phyloP scores from a whole-genome alignment of 495 filamentous ascomycete genomes.

The Tuber aestivum region DNA sequence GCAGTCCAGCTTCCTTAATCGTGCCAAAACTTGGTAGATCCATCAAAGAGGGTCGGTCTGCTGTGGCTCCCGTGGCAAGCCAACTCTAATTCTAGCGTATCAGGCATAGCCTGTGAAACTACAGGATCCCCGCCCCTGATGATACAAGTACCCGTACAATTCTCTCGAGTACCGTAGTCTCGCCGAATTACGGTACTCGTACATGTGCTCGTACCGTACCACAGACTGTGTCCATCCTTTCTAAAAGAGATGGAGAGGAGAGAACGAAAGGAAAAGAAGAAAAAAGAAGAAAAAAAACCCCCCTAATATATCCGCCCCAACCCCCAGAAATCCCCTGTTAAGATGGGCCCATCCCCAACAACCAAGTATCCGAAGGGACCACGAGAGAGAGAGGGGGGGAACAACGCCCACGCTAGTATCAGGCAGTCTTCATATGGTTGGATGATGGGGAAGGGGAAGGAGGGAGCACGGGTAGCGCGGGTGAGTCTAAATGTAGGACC shows the following conservation, averaged over 20 bases:
- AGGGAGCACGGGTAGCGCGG: not conserved
- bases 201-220: too few relatives aligned
- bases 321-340: not conserved
- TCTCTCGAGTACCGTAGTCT: too few relatives aligned
- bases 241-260: too few relatives aligned
- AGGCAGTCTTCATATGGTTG: not conserved
- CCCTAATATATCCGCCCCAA: not conserved
- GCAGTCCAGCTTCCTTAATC: not conserved
- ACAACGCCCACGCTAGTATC: not conserved
- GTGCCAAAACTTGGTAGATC: not conserved
- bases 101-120: not conserved
- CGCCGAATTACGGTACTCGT: too few relatives aligned
- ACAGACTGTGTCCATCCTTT: too few relatives aligned
- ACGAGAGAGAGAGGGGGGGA: not conserved
- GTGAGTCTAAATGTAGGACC: not conserved
- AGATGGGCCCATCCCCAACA: not conserved
- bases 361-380: not conserved
- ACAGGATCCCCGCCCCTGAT: not conserved
- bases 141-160: not conserved
- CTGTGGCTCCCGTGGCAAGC: not conserved
- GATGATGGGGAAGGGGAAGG: not conserved
- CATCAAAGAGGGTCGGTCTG: not conserved
- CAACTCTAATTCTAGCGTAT: not conserved
- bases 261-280: too few relatives aligned
- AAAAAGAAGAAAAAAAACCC: not conserved